Percentiles rank a stretch among this genome's conserved stretches.
Conservation (phyloP, 2,329 filamentous ascomycete genomes). For the Neonectria faginata region DNA sequence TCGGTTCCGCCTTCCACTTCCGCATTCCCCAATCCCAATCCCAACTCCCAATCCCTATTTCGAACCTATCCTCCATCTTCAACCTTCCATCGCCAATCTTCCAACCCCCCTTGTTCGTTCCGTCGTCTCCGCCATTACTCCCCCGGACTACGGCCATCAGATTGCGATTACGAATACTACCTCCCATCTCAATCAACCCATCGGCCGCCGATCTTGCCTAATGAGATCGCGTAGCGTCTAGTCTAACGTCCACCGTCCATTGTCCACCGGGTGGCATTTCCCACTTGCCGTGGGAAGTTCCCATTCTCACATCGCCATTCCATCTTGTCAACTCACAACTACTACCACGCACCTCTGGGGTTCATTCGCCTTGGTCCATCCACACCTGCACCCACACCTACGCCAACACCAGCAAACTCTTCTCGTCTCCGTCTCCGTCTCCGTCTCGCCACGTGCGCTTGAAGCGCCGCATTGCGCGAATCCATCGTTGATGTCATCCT, state of each 20-base stretch:
- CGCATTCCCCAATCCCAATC: conserved; percentile 10
- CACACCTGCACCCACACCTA: not conserved
- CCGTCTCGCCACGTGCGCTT: conserved; percentile 17
- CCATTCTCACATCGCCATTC: not conserved
- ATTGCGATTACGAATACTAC: not conserved
- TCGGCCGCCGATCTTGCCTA: conserved; percentile 13
- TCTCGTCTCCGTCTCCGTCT: not conserved
- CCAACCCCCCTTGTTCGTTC: conserved; percentile 1
- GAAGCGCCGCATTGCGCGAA: conserved; percentile 2
- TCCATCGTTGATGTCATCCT: conserved; percentile 25
- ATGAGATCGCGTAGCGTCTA: conserved; percentile 17
- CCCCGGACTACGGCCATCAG: not conserved
- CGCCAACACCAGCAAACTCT: not conserved
- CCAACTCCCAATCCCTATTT: conserved; percentile 9
- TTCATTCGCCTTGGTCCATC: not conserved
- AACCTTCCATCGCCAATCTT: not conserved
- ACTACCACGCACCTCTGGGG: not conserved
- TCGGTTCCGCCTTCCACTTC: conserved; percentile 6
- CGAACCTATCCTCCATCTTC: not conserved
- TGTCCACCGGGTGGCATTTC: not conserved
- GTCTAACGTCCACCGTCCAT: conserved; percentile 2
- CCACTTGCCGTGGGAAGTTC: not conserved
- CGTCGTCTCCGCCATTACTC: not conserved
- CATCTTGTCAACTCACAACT: not conserved
- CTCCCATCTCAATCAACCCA: conserved; percentile 8